Percentiles rank a stretch among this genome's conserved stretches.
Evolutionary conservation across 352 stramenopile genomes (phyloP).

Genomic region (Phytopythium delawarense): DNA sequence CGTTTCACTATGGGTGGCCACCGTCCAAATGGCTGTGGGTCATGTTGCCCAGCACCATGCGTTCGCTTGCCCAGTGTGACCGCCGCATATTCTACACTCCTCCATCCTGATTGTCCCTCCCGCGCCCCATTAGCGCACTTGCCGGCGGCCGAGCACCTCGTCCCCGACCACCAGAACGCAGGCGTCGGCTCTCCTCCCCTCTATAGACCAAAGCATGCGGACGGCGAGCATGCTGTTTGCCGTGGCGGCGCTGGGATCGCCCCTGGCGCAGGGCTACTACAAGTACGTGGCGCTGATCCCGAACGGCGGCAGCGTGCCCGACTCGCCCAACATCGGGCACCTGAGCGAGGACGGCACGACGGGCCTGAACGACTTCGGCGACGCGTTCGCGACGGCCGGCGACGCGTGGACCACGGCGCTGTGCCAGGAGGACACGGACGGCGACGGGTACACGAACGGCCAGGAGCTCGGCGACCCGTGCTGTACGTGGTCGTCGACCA

Average conservation of each 20-base stretch:
- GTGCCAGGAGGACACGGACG: conserved; percentile 68
- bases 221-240: conserved; percentile 2
- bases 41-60: conserved; percentile 2
- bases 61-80: background rate
- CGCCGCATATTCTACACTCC: no score
- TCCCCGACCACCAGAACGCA: background rate
- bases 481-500: conserved; percentile 64
- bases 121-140: background rate
- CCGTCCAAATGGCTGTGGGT: background rate
- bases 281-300: conserved; percentile 48
- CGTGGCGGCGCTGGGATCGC: conserved; percentile 7
- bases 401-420: conserved; percentile 44
- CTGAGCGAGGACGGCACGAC: conserved; percentile 33
- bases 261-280: conserved; percentile 19
- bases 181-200: background rate
- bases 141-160: background rate
- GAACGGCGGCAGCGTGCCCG: conserved; percentile 50
- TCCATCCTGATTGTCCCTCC: no score
- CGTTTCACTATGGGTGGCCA: background rate
- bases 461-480: conserved; percentile 83
- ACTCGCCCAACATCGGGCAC: conserved; percentile 50
- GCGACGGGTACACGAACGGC: conserved; percentile 82
- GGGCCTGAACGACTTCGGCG: conserved; percentile 60
- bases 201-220: background rate
- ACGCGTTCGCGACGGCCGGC: conserved; percentile 46